Conservation (phyloP, 768 basidiomycete species). For the Lactarius quietus region DNA sequence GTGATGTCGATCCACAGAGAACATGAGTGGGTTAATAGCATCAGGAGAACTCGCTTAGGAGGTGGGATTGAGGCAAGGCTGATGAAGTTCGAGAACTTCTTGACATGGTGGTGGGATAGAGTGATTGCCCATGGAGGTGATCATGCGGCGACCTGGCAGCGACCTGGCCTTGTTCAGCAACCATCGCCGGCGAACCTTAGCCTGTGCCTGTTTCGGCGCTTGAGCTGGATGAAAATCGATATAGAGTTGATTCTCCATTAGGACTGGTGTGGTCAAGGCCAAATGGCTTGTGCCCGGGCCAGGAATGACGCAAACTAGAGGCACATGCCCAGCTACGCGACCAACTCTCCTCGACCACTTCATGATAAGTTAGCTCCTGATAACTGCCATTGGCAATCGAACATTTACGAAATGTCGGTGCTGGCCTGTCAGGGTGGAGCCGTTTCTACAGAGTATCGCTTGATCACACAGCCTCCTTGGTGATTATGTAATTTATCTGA, state of each 20-base stretch:
- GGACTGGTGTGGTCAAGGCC: slow-evolving; percentile 2
- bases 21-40: neutral
- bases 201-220: slow-evolving; percentile 1
- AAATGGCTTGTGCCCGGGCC: neutral
- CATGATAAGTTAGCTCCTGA: neutral
- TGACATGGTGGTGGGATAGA: neutral
- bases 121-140: neutral
- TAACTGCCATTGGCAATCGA: neutral
- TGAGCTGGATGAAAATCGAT: neutral
- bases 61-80: neutral
- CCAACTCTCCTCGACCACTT: neutral
- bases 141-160: neutral
- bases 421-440: neutral
- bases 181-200: neutral
- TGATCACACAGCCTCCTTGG: neutral
- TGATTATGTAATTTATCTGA: neutral
- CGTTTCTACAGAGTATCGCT: neutral
- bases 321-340: too few species aligned
- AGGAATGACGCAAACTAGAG: neutral
- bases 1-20: neutral
- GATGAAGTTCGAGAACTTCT: neutral
- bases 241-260: neutral
- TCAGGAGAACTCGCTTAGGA: neutral
- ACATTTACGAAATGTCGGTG: neutral
- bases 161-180: neutral